Conservation (phyloP, 768 basidiomycete species). For the Suillus subalutaceus region DNA sequence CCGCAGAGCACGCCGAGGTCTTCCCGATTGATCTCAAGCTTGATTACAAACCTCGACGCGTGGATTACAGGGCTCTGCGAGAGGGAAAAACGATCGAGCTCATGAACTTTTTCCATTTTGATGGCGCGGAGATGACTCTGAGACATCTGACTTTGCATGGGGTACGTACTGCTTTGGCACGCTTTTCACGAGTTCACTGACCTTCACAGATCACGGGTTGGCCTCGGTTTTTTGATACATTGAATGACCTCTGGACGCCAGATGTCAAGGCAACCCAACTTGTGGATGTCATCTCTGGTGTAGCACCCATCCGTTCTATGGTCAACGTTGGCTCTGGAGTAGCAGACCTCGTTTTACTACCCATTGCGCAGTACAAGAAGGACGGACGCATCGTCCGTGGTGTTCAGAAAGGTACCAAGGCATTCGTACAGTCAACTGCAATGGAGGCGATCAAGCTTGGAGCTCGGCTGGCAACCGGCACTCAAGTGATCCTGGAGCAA, state of each 20-base stretch:
- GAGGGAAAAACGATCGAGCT: constrained; percentile 93
- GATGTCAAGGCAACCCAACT: constrained; percentile 99
- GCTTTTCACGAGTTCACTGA: constrained; percentile 3
- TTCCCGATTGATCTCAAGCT: constrained; percentile 95
- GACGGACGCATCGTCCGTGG: constrained; percentile 92
- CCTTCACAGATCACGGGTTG: constrained; percentile 83
- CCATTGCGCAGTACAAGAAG: constrained; percentile 97
- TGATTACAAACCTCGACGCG: constrained; percentile 97
- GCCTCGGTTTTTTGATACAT: constrained; percentile 81
- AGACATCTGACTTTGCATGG: constrained; percentile 91
- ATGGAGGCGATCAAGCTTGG: constrained; percentile 96
- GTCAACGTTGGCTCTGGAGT: constrained; percentile 98
- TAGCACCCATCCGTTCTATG: constrained; percentile 92
- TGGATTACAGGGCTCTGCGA: constrained; percentile 88
- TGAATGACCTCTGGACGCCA: constrained; percentile 99
- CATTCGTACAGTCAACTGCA: constrained; percentile 93
- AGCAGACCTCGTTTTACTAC: constrained; percentile 92
- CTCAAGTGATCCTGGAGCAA: constrained; percentile 96
- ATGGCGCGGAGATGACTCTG: constrained; percentile 97
- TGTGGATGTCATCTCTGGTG: constrained; percentile 95
- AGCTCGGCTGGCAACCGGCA: constrained; percentile 92
- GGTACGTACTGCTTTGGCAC: constrained; percentile 51
- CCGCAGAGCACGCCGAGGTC: constrained; percentile 87
- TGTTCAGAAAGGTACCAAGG: constrained; percentile 89
- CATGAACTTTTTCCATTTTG: constrained; percentile 99